Base-by-base conservation (phyloP, 176 grass and related monocot species). In the Carex scoparia region DNA sequence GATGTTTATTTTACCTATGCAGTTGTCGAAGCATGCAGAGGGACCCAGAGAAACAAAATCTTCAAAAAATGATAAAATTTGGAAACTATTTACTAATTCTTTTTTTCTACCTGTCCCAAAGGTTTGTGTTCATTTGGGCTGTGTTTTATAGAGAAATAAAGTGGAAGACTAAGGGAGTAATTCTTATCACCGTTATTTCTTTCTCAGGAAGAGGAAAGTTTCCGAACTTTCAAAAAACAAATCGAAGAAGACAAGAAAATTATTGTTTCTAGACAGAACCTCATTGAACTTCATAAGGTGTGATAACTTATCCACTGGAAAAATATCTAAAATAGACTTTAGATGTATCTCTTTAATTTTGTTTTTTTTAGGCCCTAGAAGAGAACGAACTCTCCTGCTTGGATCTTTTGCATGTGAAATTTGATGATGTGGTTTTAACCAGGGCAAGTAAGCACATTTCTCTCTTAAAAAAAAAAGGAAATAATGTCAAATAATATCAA, bases 181-280 rank as follows among this genome's bases (percentile, higher is more conserved):
- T 38, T 44, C 68, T 70, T 70, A 18, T 44, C 14, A 42, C 37
- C 15, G 42, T 33, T 70, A 15, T 89, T 68, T 88, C 64, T 35
- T 46, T 79, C 46, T 51, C 89, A 97, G 94, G 94, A 94, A 91
- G 92, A 88, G 7, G 89, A 94, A 63, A 87, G 91, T 76, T 86
- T 92, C 33, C 85, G 84, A 82, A 68, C 88, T 88, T 97, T 97
- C 65, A 90, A 92, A 83, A 97, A 94, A 65, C 90, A 97, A 61
- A 94, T 97, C 15, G 87, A 97, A 79, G 94, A 94, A 79, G 94
- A 97, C 86, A 91, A 92, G 69, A 97, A 90, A 86, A 97, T 97
- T 60, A 97, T 97, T 76, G 89, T 94, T 89, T 91, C 92, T 81
- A 92, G 94, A 78, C 88, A 91, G 84, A 97, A 94, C 82, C 94